Base-by-base conservation (phyloP, 1,284 basidiomycete species). In the Tilletiopsis washingtonensis region DNA sequence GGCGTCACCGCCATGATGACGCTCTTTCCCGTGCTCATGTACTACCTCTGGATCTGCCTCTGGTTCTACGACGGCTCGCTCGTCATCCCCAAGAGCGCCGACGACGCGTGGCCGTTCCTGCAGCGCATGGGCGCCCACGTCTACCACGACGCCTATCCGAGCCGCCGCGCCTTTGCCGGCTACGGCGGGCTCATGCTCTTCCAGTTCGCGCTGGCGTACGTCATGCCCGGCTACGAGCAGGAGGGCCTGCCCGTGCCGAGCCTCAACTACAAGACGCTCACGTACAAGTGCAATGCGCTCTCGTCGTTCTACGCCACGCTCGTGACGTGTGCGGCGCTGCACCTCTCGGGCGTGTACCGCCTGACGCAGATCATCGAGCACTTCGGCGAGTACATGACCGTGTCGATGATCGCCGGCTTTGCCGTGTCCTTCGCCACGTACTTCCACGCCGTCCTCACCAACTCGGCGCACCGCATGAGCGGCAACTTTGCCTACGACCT, bases 11-110 rank as follows among this genome's bases (percentile, higher is more conserved):
- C 85, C 25, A 97, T 99, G 79, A 98, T 99, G 86, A 79, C 84
- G 25, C 83, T 86, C 46, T 99, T 98, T 75, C 93, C 93, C 0
- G 75, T 84, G 34, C 79, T 88, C 57, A 89, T 91, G 91, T 97
- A 97, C 76, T 98, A 98, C 77, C 82, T 98, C 61, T 97, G 90
- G 88, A 89, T 91, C 62, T 99, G 94, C 53, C 80, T 97, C 36
- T 91, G 87, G 82, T 94, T 91, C 76, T 91, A 97, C 74, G 85
- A 96, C 61, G 93, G 93, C 47, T 79, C 81, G 63, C 78, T 94
- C 38, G 82, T 87, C n/a, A 76, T 81, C 61, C 91, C 91, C 26
- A 77, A 76, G 26, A 85, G 86, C 11, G 51, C 82, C 20, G 81
- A 81, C 41, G 87, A 89, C 59, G 79, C 91, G 47, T 65, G 77